These are phyloP conservation scores for Coriaria nepalensis DNA, from an alignment of 306 rosid genomes.

Conservation along the genomic window DNA sequence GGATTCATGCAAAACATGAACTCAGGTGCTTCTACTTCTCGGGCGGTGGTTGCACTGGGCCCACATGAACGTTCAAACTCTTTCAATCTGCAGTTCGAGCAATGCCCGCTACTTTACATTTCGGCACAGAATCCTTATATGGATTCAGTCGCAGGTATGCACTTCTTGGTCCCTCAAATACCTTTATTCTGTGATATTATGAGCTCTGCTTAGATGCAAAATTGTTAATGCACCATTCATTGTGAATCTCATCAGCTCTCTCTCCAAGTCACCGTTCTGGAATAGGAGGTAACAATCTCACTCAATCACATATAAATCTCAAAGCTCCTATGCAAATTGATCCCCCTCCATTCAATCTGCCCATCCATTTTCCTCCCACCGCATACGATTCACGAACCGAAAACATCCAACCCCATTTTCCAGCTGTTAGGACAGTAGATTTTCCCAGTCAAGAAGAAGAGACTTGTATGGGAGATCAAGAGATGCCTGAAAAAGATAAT, in stretches of 20 bases:
- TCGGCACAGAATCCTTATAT: constrained; percentile 32
- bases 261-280: no score
- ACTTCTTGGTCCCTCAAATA: neutral
- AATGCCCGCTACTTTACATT: constrained; percentile 30
- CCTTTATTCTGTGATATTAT: no score
- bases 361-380: constrained; percentile 33
- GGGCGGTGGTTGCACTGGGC: constrained; percentile 25
- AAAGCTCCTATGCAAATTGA: constrained; percentile 20
- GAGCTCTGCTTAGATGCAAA: no score
- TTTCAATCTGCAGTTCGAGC: constrained; percentile 36
- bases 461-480: constrained; percentile 80
- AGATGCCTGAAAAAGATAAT: constrained; percentile 94
- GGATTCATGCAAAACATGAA: constrained; percentile 36
- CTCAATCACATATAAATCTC: no score
- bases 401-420: constrained; percentile 13
- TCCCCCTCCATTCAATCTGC: constrained; percentile 33
- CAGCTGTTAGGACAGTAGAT: no score
- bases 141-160: constrained; percentile 24
- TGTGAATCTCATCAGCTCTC: no score
- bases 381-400: constrained; percentile 25
- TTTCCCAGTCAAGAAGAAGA: constrained; percentile 42
- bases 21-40: constrained; percentile 17
- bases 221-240: no score
- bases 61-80: constrained; percentile 43
- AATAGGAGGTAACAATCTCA: no score